Percentiles rank a stretch among this genome's conserved stretches.
phyloP scores from a whole-genome alignment of 306 rosid species.

The Pyrus pyrifolia region DNA sequence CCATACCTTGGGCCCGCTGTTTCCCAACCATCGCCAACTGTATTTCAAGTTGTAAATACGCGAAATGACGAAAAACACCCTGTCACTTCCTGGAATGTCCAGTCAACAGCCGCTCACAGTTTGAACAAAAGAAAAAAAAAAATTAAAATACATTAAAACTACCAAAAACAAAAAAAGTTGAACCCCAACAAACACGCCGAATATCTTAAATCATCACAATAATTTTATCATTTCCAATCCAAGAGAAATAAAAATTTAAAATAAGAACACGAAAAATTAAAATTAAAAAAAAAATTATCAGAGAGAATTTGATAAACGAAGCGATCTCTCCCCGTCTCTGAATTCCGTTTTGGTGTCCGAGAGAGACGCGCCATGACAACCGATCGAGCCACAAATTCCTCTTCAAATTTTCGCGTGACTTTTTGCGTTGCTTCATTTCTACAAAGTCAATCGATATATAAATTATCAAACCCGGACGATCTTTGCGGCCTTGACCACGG shows the following conservation, averaged over 20 bases:
- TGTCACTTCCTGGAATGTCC: background rate
- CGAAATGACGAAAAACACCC: slow-evolving; percentile 23
- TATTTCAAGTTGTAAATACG: slow-evolving; percentile 19
- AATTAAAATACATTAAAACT: background rate
- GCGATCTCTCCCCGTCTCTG: slow-evolving; percentile 18
- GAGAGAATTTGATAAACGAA: slow-evolving; percentile 31
- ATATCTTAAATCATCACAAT: slow-evolving; percentile 37
- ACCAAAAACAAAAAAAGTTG: background rate
- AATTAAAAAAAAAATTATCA: slow-evolving; percentile 38
- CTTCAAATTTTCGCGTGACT: background rate
- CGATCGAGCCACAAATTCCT: slow-evolving; percentile 18
- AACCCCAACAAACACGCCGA: background rate
- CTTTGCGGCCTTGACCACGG: slow-evolving; percentile 79
- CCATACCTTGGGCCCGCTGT: slow-evolving; percentile 6
- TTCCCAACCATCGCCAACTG: slow-evolving; percentile 27
- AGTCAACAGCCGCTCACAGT: background rate
- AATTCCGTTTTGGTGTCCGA: slow-evolving; percentile 10
- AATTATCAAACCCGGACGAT: slow-evolving; percentile 49
- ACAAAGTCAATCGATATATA: slow-evolving; percentile 2
- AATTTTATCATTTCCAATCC: slow-evolving; percentile 38
- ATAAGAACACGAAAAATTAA: slow-evolving; percentile 1
- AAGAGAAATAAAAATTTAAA: background rate
- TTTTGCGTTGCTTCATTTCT: background rate
- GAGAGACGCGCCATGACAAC: slow-evolving; percentile 23
- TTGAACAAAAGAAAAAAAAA: background rate